Evolutionary conservation across 2,329 filamentous ascomycete species (phyloP).

Genomic region (Purpureocillium lavendulum): DNA sequence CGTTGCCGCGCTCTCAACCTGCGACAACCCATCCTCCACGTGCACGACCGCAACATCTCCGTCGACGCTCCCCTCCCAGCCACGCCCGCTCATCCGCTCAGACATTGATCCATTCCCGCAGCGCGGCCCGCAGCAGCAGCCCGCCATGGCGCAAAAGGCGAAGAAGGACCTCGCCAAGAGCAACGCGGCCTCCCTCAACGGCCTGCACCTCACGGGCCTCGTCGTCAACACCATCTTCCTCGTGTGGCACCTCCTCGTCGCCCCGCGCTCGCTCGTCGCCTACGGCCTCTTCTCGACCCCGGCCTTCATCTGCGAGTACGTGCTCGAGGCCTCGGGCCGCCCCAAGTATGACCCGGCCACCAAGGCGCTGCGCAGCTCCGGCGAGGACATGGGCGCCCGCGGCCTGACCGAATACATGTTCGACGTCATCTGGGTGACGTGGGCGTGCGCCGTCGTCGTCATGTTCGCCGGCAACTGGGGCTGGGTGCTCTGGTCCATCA

Average conservation of each 20-base stretch:
- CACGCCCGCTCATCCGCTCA: too few relatives aligned
- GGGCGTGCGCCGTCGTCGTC: constrained; percentile 65
- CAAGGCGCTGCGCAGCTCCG: constrained; percentile 61
- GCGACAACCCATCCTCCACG: too few relatives aligned
- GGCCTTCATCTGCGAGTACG: constrained; percentile 70
- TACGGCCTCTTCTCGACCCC: constrained; percentile 70
- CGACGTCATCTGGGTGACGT: constrained; percentile 93
- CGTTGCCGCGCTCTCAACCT: too few relatives aligned
- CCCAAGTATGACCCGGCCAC: constrained; percentile 61
- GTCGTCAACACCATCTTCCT: constrained; percentile 68
- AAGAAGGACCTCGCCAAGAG: constrained; percentile 63
- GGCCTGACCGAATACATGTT: constrained; percentile 98
- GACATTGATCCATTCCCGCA: background rate
- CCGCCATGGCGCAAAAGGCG: constrained; percentile 52
- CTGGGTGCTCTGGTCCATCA: constrained; percentile 46
- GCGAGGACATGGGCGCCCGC: constrained; percentile 79
- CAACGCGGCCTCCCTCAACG: constrained; percentile 70
- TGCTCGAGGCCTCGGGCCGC: constrained; percentile 76
- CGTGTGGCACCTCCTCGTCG: constrained; percentile 58
- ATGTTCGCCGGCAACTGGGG: constrained; percentile 73
- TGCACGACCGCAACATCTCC: too few relatives aligned
- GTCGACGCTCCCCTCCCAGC: too few relatives aligned
- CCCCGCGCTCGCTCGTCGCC: constrained; percentile 53
- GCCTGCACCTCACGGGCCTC: constrained; percentile 70
- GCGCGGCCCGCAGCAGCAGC: background rate